Evolutionary conservation across 345 rosid species (phyloP).

Genomic region (Lenwebbia sp.): DNA sequence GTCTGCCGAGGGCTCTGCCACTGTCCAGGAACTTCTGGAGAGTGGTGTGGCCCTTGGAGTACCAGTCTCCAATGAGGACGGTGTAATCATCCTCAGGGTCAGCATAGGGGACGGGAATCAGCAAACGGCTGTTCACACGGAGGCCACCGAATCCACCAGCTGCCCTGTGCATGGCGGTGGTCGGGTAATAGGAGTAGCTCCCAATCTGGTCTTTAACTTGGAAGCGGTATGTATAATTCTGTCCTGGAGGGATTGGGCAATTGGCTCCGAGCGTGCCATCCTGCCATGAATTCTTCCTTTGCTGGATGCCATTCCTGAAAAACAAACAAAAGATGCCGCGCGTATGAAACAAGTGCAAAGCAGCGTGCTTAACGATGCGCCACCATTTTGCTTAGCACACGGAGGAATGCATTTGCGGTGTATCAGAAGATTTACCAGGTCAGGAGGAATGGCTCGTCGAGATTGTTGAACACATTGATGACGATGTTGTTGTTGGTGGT

Average conservation of each 20-base stretch:
- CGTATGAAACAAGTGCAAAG: neutral
- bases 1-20: constrained; percentile 6
- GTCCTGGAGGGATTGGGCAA: constrained; percentile 16
- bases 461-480: constrained; percentile 13
- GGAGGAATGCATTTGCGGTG: neutral
- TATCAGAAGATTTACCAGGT: neutral
- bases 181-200: constrained; percentile 8
- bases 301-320: constrained; percentile 6
- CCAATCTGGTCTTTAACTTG: constrained; percentile 23
- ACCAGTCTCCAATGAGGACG: constrained; percentile 8
- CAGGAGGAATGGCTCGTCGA: constrained; percentile 5
- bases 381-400: neutral
- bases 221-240: constrained; percentile 12
- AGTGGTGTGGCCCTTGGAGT: constrained; percentile 5
- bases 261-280: constrained; percentile 14
- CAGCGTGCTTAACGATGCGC: neutral
- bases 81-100: constrained; percentile 13
- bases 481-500: constrained; percentile 15
- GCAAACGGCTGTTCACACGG: constrained; percentile 4
- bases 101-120: constrained; percentile 6
- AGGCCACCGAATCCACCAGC: constrained; percentile 10
- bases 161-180: constrained; percentile 3
- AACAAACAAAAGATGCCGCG: neutral
- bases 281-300: constrained; percentile 14
- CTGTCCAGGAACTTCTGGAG: constrained; percentile 3